A percentile compares a stretch with the other conserved stretches of the same genome.
These are phyloP conservation scores for Seiridium cupressi DNA, from an alignment of 2,329 filamentous ascomycete species.

Conservation along the genomic window DNA sequence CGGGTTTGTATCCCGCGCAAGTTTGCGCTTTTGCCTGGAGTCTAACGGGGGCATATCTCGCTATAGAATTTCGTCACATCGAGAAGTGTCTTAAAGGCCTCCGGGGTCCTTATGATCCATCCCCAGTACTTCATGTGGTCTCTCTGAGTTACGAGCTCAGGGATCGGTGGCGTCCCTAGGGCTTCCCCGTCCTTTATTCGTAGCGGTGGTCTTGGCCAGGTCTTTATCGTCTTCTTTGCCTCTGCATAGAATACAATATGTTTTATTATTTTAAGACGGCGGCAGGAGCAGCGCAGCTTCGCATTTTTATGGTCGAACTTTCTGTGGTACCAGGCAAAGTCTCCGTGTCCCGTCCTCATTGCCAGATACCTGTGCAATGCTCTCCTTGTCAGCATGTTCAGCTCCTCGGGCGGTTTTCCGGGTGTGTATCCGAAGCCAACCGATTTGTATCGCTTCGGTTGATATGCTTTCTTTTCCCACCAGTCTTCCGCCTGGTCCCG, in stretches of 20 bases:
- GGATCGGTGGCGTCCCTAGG: background rate
- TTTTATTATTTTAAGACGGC: background rate
- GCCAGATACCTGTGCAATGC: background rate
- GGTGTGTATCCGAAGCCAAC: background rate
- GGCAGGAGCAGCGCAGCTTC: background rate
- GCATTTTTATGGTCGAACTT: background rate
- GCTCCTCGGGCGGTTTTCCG: background rate
- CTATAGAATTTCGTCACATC: background rate
- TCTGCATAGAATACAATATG: background rate
- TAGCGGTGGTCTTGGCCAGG: background rate
- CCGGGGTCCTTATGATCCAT: background rate
- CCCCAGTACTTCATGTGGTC: background rate
- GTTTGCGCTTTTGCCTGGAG: background rate
- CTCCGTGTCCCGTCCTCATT: background rate
- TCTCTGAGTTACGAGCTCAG: background rate
- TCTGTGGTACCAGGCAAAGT: conserved; percentile 4
- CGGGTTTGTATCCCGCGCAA: too few species aligned
- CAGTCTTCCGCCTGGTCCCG: background rate
- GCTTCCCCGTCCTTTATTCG: background rate
- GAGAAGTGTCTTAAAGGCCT: background rate
- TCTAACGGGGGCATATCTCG: background rate
- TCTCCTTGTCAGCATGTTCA: background rate
- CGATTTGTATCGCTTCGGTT: background rate
- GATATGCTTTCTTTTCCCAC: background rate
- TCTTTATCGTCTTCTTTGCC: background rate